Evolutionary conservation across 148 eudicot genomes (phyloP), one percentile per base, ranked within the genome.

Genomic region (Vaccinium corymbosum): DNA sequence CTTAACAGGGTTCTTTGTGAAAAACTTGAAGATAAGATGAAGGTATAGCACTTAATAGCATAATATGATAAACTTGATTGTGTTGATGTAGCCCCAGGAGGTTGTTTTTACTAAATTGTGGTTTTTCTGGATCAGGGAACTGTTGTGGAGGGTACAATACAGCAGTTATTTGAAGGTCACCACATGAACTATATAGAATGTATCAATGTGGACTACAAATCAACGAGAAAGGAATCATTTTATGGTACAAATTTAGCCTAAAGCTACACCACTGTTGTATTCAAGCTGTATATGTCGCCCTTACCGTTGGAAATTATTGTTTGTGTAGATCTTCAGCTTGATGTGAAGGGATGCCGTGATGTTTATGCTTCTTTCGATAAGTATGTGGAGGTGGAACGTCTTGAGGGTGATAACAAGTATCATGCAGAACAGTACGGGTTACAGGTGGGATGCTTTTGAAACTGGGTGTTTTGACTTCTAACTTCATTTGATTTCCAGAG

Each of bases 101-200:
- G 64, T n/a, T 27, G 15, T 38, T 22, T 35, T 49, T 79, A 20
- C 15, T 59, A 14, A 6, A 70, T 82, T 73, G 66, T 78, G 80
- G 46, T 46, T 87, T 29, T 86, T 38, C 85, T 90, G 84, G 86
- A 73, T 25, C 91, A 97, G 99, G 98, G 98, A 84, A 97, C 98
- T 81, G 99, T 97, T 85, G 99, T 97, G 75, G 99, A 97, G 89
- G 99, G 98, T 70, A 94, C 99, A 61, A 95, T 97, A 88, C 99
- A 97, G 57, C 85, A 94, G 86, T 88, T 97, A 80, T 97, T 97
- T 83, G 99, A 95, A 89, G 99, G 99, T 83, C 96, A 97, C 88
- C 98, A 91, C 51, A 97, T 97, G 98, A 97, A 94, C 85, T 95
- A 95, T 85, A 95, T 97, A 53, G 99, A 97, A 80, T 97, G 99